Base-by-base conservation (phyloP, 805 yeast genomes). In the Wickerhamomyces pijperi region DNA sequence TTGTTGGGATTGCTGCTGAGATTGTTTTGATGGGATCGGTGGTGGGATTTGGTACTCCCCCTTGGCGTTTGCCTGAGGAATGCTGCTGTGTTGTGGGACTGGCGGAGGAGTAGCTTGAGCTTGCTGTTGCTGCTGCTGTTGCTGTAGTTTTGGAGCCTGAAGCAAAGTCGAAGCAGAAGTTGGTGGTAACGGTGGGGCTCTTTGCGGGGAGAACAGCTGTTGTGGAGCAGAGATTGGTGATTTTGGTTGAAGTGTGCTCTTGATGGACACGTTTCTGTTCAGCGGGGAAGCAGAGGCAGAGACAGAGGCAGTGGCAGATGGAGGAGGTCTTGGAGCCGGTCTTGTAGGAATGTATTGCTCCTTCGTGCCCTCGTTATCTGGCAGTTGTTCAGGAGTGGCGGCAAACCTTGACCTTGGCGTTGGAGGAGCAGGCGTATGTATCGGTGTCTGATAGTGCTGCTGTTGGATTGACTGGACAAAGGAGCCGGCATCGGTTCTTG, bases 1-100 rank as follows among this genome's bases (percentile, higher is more conserved):
- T 17, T 19, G 19, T 3, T 32, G 42, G 19, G 28, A 34, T 32
- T 37, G 53, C 50, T 13, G 54, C n/a, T n/a, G n/a, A n/a, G n/a
- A n/a, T 5, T 38, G 37, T 28, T 49, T 53, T 4, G 72, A 72
- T 11, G 83, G 82, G n/a, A 58, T 36, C 11, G 66, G 64, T 11
- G 61, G 61, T 3, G 55, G 45, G 25, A 21, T 21, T 11, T 21
- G 25, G 25, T 21, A 21, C 25, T 21, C 25, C 9, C 25, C 48
- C 70, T 73, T 25, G 84, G 84, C 0, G 84, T 82, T 0, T 84
- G 83, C 44, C 84, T 64, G 18, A 31, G 12, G 5, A 15, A n/a
- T 14, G n/a, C n/a, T n/a, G 33, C 12, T 31, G 19, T 9, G 14
- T 15, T 6, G 33, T 15, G 12, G n/a, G n/a, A n/a, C 15, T 31